These are phyloP conservation scores for Tetrahymena borealis DNA, from an alignment of 73 alveolate species.

Conservation along the genomic window DNA sequence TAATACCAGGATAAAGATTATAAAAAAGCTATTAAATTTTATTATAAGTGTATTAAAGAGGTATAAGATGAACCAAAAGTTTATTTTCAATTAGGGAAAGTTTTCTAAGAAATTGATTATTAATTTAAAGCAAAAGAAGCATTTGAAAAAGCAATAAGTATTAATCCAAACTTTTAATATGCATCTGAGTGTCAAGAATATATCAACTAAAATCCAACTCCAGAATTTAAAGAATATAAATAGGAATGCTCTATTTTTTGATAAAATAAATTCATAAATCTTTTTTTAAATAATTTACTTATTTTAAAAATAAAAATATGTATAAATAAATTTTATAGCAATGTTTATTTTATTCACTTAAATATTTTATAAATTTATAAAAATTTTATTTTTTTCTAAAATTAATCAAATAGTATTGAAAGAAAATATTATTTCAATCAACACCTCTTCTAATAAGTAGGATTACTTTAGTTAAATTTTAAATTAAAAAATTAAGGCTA, in stretches of 20 bases:
- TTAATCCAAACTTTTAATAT: neutral
- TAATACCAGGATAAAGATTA: neutral
- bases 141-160: neutral
- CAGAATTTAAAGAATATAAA: neutral
- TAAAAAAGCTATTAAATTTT: neutral
- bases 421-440: no score
- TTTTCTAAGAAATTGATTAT: neutral
- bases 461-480: no score
- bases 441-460: no score
- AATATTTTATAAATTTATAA: no score
- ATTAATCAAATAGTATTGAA: no score
- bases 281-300: neutral
- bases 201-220: neutral
- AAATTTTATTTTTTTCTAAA: no score
- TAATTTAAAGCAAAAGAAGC: neutral
- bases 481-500: no score
- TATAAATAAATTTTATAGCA: no score
- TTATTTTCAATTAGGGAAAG: neutral
- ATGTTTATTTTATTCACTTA: no score
- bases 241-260: neutral
- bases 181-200: neutral
- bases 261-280: no score
- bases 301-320: no score
- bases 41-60: neutral
- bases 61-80: neutral